Evolutionary conservation across 371 early-diverging fungal species (phyloP).

Genomic region (Lichtheimia hyalospora): DNA sequence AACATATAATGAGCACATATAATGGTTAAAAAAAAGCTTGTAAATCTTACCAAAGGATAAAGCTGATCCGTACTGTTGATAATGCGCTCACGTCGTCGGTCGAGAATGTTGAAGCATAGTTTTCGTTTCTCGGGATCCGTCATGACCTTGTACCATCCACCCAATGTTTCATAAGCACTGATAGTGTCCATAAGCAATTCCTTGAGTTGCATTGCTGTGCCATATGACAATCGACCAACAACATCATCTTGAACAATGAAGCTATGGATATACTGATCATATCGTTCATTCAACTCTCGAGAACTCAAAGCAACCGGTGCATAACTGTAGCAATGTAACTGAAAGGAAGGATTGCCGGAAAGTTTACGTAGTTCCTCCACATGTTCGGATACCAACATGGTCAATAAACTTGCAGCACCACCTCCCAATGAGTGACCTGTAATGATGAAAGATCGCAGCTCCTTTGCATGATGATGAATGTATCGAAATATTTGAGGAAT

Average conservation of each 20-base stretch:
- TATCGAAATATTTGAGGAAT: conserved; percentile 64
- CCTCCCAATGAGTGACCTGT: conserved; percentile 66
- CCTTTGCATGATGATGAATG: conserved; percentile 20
- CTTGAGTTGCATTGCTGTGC: conserved; percentile 54
- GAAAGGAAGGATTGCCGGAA: conserved; percentile 34
- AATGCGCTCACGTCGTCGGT: conserved; percentile 25
- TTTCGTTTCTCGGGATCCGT: conserved; percentile 16
- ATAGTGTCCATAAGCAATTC: conserved; percentile 44
- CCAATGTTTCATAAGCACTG: conserved; percentile 30
- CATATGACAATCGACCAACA: conserved; percentile 76
- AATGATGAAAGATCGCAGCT: conserved; percentile 17
- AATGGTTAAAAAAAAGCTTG: not conserved
- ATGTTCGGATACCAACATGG: conserved; percentile 72
- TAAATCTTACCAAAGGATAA: conserved; percentile 36
- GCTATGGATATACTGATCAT: conserved; percentile 61
- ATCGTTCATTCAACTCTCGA: conserved; percentile 55
- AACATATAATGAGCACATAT: not conserved
- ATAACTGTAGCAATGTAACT: conserved; percentile 41
- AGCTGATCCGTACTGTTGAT: conserved; percentile 20
- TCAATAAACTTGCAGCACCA: conserved; percentile 70
- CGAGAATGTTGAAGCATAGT: conserved; percentile 31
- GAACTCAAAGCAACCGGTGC: conserved; percentile 63
- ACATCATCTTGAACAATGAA: conserved; percentile 75
- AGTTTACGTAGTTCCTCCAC: conserved; percentile 42
- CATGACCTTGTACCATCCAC: conserved; percentile 29